phyloP scores from a whole-genome alignment of 192 early-diverging fungal species.

The Gonapodya sp. region DNA sequence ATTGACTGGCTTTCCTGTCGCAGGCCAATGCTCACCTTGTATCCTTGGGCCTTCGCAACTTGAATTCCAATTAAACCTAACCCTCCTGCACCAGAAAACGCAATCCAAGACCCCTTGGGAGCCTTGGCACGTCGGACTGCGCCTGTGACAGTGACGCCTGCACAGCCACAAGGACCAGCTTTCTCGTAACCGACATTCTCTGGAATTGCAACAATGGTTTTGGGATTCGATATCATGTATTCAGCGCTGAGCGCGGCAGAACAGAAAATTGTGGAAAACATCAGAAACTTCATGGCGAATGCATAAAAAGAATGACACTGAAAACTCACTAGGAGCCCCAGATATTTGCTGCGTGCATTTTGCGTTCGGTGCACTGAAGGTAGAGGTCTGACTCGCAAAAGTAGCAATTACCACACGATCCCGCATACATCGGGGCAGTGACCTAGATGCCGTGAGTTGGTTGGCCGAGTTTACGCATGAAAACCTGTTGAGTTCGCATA shows the following conservation, averaged over 20 bases:
- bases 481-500: not conserved
- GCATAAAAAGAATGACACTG: too few species aligned
- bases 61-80: slow-evolving; percentile 7
- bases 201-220: not conserved
- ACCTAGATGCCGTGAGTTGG: not conserved
- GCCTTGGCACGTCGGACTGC: slow-evolving; percentile 4
- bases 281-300: too few species aligned
- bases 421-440: not conserved
- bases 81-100: slow-evolving; percentile 5
- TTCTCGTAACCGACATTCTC: not conserved
- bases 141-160: not conserved
- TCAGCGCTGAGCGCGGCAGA: too few species aligned
- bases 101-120: not conserved
- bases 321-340: slow-evolving; percentile 3
- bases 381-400: not conserved
- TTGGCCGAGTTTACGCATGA: not conserved
- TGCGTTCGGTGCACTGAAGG: not conserved
- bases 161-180: slow-evolving; percentile 5
- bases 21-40: not conserved
- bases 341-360: not conserved
- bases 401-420: not conserved
- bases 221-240: not conserved
- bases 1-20: not conserved
- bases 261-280: too few species aligned
- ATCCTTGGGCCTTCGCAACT: not conserved